Evolutionary conservation across 2,329 filamentous ascomycete species (phyloP), one percentile per base, ranked within the genome.

Genomic region (Epicoccum sorghinum): DNA sequence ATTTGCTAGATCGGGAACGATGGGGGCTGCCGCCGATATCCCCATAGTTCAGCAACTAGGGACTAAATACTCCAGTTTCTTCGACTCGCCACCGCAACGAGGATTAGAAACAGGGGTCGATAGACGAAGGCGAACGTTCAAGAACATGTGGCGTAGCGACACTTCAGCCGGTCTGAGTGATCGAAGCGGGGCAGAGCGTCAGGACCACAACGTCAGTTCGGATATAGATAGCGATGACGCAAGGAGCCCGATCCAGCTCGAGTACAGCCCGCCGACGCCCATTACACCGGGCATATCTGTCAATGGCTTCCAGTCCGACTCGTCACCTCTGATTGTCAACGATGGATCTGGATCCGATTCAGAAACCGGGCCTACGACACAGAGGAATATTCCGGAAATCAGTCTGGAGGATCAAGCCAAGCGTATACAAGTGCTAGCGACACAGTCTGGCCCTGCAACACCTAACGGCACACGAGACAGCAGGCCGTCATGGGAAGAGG

Each of bases 1-100:
- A 33, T 97, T 98, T 71, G 78, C 76, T 4, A 61, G 77, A 35
- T 71, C 69, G 7, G 74, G 74, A 3, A 69, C 69, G 4, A 50
- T 73, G 33, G 69, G 70, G n/a, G 62, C 70, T 4, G 66, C 69
- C 7, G 58, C 76, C 0, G 78, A 80, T 38, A 63, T 79, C 22
- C 78, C 79, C 0, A 72, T 80, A 29, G 73, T 78, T 49, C 78
- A 79, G 57, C 77, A 80, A 37, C 71, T 80, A 51, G 68, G 69
- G 4, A 70, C 56, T 35, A 74, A 66, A 37, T 73, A 73, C 43
- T 67, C 64, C 0, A 68, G 67, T 37, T 69, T 71, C 49, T 75
- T 75, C 48, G 72, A 75, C 41, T 63, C 71, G 1, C 71, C 72
- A 7, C 73, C 77, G 12, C 58, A 55, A 12, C 47, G 53, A 1